Evolutionary conservation across 2,329 filamentous ascomycete species (phyloP), one percentile per base, ranked within the genome.

Genomic region (Clonostachys rosea): DNA sequence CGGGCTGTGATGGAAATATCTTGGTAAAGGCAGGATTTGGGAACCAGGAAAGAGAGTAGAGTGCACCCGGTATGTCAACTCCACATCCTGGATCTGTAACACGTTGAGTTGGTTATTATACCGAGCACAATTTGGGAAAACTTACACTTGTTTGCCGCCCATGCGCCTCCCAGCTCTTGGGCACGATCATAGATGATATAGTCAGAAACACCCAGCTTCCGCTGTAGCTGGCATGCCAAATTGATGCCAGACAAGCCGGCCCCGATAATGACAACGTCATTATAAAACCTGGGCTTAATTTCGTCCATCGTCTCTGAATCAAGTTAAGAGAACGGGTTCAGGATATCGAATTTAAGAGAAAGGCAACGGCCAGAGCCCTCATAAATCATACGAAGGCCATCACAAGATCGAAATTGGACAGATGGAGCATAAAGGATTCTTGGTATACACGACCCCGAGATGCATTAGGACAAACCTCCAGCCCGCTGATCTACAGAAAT

Each of bases 191-290:
- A 42, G 30, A 42, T 42, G 16, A 42, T 13, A 18, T 42, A 42
- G 40, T 42, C 40, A 13, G 17, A 24, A 14, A 42, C 40, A 11
- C 40, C 40, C 13, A 42, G 40, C 17, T 42, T 16, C 13, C 40
- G 40, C 40, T 42, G 40, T 20, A 42, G 17, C 30, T 42, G 40
- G 17, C 40, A 42, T 18, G 40, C 40, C 40, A 42, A 18, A 24
- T 42, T 42, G 40, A 42, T 42, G 13, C 40, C 40, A 24, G 40
- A 42, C 66, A 42, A 11, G 17, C 40, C 40, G 13, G 40, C 40
- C 16, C 40, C 40, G 11, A 42, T 42, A 18, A 42, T 42, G 17
- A 42, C 40, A 8, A 24, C 24, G 24, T 24, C 24, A 5, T 24
- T 24, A 5, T 24, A 24, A 24, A 24, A 24, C 7, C 24, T 24